phyloP scores from a whole-genome alignment of 1,139 yeast genomes.

The Pichia sp. region DNA sequence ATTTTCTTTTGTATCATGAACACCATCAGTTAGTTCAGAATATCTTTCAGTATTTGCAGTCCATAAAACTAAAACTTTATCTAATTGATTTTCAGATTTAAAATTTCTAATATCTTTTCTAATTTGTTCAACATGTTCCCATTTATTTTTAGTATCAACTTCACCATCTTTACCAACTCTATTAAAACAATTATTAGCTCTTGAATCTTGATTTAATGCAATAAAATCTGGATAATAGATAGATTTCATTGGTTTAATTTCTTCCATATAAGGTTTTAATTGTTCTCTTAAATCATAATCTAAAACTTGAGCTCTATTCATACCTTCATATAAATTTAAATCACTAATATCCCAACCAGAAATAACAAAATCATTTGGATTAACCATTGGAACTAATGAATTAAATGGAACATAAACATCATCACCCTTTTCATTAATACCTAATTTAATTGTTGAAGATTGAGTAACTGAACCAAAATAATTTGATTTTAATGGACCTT shows the following conservation, averaged over 20 bases:
- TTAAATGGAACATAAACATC: constrained; percentile 93
- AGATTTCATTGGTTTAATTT: constrained; percentile 70
- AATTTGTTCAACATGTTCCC: constrained; percentile 85
- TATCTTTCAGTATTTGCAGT: constrained; percentile 96
- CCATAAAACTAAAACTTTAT: constrained; percentile 89
- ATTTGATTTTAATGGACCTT: constrained; percentile 74
- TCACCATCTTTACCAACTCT: constrained; percentile 42
- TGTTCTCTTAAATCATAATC: constrained; percentile 80
- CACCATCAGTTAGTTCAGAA: constrained; percentile 69
- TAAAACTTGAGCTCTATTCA: constrained; percentile 80
- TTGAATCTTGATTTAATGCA: constrained; percentile 87
- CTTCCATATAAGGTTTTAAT: constrained; percentile 58
- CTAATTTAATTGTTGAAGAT: constrained; percentile 82
- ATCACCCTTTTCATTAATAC: constrained; percentile 73
- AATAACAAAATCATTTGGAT: constrained; percentile 84
- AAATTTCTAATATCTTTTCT: constrained; percentile 79
- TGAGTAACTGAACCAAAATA: constrained; percentile 97
- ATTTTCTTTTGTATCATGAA: constrained; percentile 84
- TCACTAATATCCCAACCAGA: constrained; percentile 94
- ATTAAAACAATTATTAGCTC: constrained; percentile 84
- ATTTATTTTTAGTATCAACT: constrained; percentile 56
- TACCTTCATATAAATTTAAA: constrained; percentile 65
- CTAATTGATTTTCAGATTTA: constrained; percentile 66
- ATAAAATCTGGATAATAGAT: constrained; percentile 94
- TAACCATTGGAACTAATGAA: constrained; percentile 77